phyloP scores from a whole-genome alignment of 768 basidiomycete genomes.

The Leccinum truebloodii region DNA sequence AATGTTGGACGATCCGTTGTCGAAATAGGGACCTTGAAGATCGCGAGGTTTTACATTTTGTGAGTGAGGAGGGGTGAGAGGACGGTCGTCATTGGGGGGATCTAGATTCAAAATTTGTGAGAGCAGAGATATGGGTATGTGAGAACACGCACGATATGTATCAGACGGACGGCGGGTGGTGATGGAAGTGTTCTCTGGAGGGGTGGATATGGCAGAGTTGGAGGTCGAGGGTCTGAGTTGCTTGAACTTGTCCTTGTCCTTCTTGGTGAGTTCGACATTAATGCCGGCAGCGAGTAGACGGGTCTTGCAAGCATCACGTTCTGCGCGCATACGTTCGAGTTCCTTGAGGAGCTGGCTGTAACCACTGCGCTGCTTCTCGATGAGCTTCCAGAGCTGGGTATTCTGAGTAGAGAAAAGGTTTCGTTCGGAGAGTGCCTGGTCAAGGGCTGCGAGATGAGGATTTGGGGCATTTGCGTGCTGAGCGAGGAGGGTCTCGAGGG shows the following conservation, averaged over 20 bases:
- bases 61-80: constrained; percentile 19
- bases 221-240: constrained; percentile 24
- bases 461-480: constrained; percentile 53
- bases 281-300: constrained; percentile 33
- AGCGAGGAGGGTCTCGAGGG: constrained; percentile 55
- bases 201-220: constrained; percentile 28
- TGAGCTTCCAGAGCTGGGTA: constrained; percentile 90
- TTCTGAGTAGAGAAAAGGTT: constrained; percentile 83
- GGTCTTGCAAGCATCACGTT: constrained; percentile 66
- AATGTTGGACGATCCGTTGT: neutral
- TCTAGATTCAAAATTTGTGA: constrained; percentile 2
- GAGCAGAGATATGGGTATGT: neutral
- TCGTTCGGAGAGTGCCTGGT: constrained; percentile 76
- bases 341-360: constrained; percentile 82
- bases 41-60: constrained; percentile 16
- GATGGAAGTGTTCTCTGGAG: constrained; percentile 14
- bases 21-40: constrained; percentile 5
- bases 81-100: constrained; percentile 24
- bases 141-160: neutral
- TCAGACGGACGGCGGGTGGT: neutral
- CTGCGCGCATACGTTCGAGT: constrained; percentile 77
- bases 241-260: constrained; percentile 26
- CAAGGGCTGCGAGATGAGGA: constrained; percentile 63
- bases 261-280: constrained; percentile 42
- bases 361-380: constrained; percentile 88